phyloP scores from a whole-genome alignment of 1,139 yeast genomes.

The Yamadazyma atlantica region DNA sequence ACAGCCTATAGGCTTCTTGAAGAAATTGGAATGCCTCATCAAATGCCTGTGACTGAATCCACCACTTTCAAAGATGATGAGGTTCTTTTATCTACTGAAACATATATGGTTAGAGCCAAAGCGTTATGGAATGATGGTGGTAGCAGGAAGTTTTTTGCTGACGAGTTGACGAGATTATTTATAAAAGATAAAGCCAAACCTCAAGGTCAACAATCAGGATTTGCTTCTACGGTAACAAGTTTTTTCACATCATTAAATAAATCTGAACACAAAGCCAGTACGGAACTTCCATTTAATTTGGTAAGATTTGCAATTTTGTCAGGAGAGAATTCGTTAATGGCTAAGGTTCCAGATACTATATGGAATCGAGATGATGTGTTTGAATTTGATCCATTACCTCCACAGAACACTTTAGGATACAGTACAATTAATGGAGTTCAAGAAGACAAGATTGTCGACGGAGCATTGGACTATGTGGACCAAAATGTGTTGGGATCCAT shows the following conservation, averaged over 20 bases:
- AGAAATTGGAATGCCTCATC: constrained; percentile 29
- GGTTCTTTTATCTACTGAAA: constrained; percentile 40
- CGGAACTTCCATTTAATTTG: constrained; percentile 55
- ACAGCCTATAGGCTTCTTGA: constrained; percentile 54
- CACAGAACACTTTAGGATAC: constrained; percentile 32
- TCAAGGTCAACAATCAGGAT: constrained; percentile 9
- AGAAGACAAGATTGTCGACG: constrained; percentile 24
- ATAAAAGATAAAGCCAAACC: constrained; percentile 9
- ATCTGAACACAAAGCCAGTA: constrained; percentile 7
- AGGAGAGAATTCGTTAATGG: constrained; percentile 70
- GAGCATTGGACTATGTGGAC: constrained; percentile 38
- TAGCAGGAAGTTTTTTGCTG: constrained; percentile 48
- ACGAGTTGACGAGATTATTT: constrained; percentile 41
- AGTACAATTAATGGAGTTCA: constrained; percentile 28
- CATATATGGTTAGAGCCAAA: constrained; percentile 53
- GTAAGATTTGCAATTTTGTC: constrained; percentile 67
- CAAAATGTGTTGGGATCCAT: constrained; percentile 40
- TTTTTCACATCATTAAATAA: constrained; percentile 17
- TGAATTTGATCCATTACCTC: constrained; percentile 74
- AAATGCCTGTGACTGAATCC: constrained; percentile 22
- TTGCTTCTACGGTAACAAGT: constrained; percentile 13
- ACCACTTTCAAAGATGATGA: constrained; percentile 25
- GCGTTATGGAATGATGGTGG: constrained; percentile 49
- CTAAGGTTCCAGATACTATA: constrained; percentile 59
- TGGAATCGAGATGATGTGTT: constrained; percentile 62